Evolutionary conservation across 73 alveolate species (phyloP), one percentile per base, ranked within the genome.

Genomic region (Paramecium pentaurelia): DNA sequence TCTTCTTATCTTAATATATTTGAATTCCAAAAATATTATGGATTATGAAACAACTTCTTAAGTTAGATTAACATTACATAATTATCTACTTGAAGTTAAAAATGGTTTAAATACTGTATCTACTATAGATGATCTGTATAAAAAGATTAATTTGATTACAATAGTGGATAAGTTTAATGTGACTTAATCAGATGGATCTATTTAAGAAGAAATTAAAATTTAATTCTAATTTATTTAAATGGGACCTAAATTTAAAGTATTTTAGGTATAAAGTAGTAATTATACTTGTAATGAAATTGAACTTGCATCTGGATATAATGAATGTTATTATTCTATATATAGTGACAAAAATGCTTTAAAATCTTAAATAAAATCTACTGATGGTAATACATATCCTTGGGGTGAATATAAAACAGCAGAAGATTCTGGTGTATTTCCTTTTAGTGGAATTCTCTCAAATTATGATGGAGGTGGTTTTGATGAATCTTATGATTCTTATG

Each of bases 391-490:
- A 8, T 28, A 42, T 18, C 34, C 49, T n/a, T 80, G 91, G 91
- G 91, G 91, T 10, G 44, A 80, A 20, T 80, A 42, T 12, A 73
- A 73, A n/a, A 12, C 60, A 0, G 20, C 3, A 73, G 37, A 11
- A 10, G 9, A 12, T 0, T 73, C 87, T 37, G 87, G 87, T 10
- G 60, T 73, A 14, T 37, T 9, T 16, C 30, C 60, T 3, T 73
- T 73, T 73, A 36, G 60, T 73, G 87, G 87, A 3, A 73, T 34
- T 2, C 47, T 73, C 37, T 73, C 87, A 14, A 34, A 44, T 73
- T 73, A 73, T 73, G 87, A 73, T 36, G 87, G 87, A 10, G 60
- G 87, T 34, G 87, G 87, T 12, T 73, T 37, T 73, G 87, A 73
- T 73, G 87, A 73, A 73, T 73, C 87, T 2, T 73, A 73, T 73